Conservation (phyloP, 1,139 yeast species). For the Candida mesenterica region DNA sequence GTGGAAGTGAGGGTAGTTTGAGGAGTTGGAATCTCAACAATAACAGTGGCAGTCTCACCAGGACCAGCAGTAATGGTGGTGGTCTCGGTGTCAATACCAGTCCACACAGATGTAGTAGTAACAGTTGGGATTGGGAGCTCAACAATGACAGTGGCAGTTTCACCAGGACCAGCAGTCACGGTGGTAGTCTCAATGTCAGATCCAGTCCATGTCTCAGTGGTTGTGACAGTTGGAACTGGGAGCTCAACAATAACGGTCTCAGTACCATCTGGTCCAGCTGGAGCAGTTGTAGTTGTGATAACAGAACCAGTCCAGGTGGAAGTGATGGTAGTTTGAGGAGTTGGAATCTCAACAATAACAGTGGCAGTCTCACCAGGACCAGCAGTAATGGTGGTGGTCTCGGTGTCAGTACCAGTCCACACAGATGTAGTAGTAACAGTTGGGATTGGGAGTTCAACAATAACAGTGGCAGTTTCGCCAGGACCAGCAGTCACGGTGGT, state of each 20-base stretch:
- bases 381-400: conserved; percentile 7
- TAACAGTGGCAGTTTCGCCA: conserved; percentile 15
- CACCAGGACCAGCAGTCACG: conserved; percentile 10
- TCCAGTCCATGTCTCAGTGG: conserved; percentile 10
- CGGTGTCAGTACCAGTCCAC: conserved; percentile 9
- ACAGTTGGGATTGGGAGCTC: conserved; percentile 18
- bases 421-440: conserved; percentile 12
- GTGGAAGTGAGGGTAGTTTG: conserved; percentile 11
- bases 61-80: conserved; percentile 9
- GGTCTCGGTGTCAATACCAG: conserved; percentile 9
- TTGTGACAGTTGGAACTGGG: conserved; percentile 13
- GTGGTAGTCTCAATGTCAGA: conserved; percentile 3
- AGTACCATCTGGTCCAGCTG: conserved; percentile 11
- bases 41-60: conserved; percentile 11
- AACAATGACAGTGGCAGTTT: conserved; percentile 18
- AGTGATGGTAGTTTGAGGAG: conserved; percentile 5
- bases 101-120: conserved; percentile 13
- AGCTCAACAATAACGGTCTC: conserved; percentile 14
- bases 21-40: conserved; percentile 16
- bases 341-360: conserved; percentile 13
- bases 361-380: conserved; percentile 15
- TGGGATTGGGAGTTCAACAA: conserved; percentile 16
- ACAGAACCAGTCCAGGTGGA: conserved; percentile 11
- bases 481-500: conserved; percentile 9
- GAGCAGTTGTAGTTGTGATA: conserved; percentile 11